A percentile compares a stretch with the other conserved stretches of the same genome.
These are phyloP conservation scores for Paraleonurus japonicus DNA, from an alignment of 257 asterid genomes.

Conservation along the genomic window DNA sequence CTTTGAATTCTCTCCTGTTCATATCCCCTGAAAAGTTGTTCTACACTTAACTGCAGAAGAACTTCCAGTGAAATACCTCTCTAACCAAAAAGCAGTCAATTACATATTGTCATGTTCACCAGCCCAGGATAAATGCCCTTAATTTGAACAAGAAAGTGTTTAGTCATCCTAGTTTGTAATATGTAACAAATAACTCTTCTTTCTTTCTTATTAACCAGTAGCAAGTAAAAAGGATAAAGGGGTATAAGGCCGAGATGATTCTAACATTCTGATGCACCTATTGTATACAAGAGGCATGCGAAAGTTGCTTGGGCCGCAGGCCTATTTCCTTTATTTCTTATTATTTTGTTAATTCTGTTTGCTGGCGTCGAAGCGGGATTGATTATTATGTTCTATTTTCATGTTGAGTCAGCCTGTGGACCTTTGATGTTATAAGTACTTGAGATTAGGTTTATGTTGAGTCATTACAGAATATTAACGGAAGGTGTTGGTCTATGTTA, in stretches of 20 bases:
- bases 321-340: too few species aligned
- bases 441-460: too few species aligned
- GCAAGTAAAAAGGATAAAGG: background rate
- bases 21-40: background rate
- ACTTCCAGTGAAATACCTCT: background rate
- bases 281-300: too few species aligned
- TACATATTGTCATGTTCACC: background rate
- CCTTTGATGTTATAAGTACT: too few species aligned
- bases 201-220: background rate
- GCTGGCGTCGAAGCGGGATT: too few species aligned
- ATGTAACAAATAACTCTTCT: background rate
- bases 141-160: background rate
- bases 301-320: too few species aligned
- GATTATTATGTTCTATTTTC: too few species aligned
- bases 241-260: background rate
- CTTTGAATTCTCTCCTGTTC: background rate
- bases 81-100: background rate
- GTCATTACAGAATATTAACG: too few species aligned
- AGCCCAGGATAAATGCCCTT: conserved; percentile 1
- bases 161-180: background rate
- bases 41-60: background rate
- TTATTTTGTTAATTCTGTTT: too few species aligned
- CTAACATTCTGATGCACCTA: too few species aligned
- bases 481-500: too few species aligned
- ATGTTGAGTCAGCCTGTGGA: too few species aligned